Evolutionary conservation across 176 grass and related monocot species (phyloP), one percentile per base, ranked within the genome.

Genomic region (Pharus latifolius): DNA sequence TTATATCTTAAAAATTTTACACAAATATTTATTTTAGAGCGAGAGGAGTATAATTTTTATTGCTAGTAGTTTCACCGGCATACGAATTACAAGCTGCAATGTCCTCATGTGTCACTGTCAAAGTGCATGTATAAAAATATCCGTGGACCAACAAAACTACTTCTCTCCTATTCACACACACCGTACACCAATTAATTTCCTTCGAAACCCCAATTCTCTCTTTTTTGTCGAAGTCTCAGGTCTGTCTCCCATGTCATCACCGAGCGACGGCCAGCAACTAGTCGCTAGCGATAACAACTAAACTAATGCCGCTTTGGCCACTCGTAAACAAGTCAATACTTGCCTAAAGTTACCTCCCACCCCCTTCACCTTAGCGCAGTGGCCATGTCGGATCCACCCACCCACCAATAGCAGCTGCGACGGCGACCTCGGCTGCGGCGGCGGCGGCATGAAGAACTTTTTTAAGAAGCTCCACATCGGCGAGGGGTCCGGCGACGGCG

Each of bases 381-480:
- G 78, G 79, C 79, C 80, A 91, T 80, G 88, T 91, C 88, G 79
- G 88, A 91, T 87, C 88, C 75, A 82, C 70, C 83, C 69, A 72
- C 78, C 74, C 83, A 75, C 59, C 80, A 74, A 66, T 68, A 86
- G 72, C 59, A 24, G 71, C 49, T 11, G 38, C 48, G 56, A 69
- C 79, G 30, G 59, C 63, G 70, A 68, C 70, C 31, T 47, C 51
- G 28, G 34, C 30, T 18, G 44, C 31, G 63, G 38, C 18, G 44
- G 63, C 47, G 60, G 60, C 51, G 76, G 58, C 38, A 99, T 99
- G 96, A 99, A 94, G 81, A 99, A 88, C 87, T 84, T 99, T 82
- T 80, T 99, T 63, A 84, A 84, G 96, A 99, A 99, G 82, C 90
- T 88, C 25, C 95, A 99, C 76, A 94, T 94, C 63, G 87, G 82